Conservation (phyloP, 805 yeast species). For the Sugiyamaella boreocaroliniensis region DNA sequence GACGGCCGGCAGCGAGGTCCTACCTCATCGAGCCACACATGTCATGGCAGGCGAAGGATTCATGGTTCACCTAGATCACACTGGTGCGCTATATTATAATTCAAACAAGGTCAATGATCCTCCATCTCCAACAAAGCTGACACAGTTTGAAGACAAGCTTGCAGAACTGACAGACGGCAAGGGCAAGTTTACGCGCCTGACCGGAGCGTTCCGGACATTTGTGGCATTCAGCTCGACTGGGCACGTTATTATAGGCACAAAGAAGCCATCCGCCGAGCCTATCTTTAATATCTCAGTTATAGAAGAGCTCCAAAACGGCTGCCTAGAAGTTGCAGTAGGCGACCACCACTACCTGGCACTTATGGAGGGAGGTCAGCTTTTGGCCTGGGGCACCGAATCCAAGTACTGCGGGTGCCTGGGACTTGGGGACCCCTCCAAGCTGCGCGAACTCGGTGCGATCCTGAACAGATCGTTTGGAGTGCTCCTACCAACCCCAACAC, state of each 20-base stretch:
- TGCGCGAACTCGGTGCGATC: conserved; percentile 21
- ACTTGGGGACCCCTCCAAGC: conserved; percentile 36
- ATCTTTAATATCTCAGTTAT: conserved; percentile 33
- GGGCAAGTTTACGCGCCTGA: conserved; percentile 39
- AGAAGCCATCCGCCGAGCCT: conserved; percentile 7
- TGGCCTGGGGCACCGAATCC: conserved; percentile 65
- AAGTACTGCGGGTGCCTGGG: conserved; percentile 63
- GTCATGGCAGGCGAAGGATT: background rate
- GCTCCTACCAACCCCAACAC: conserved; percentile 38
- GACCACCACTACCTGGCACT: conserved; percentile 67
- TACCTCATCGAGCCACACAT: background rate
- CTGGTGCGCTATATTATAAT: background rate
- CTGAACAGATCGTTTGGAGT: conserved; percentile 20
- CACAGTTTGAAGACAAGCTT: background rate
- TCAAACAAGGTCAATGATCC: background rate
- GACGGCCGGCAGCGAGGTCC: background rate
- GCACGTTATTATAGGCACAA: conserved; percentile 38
- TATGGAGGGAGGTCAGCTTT: conserved; percentile 48
- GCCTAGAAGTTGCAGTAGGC: conserved; percentile 57
- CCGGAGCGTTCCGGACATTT: conserved; percentile 48
- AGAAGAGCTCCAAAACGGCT: conserved; percentile 41
- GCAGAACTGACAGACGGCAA: background rate
- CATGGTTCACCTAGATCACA: background rate
- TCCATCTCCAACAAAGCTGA: background rate
- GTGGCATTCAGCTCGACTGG: conserved; percentile 51